Evolutionary conservation across 140 eudicot genomes (phyloP), one percentile per base, ranked within the genome.

Genomic region (Cichorium intybus): DNA sequence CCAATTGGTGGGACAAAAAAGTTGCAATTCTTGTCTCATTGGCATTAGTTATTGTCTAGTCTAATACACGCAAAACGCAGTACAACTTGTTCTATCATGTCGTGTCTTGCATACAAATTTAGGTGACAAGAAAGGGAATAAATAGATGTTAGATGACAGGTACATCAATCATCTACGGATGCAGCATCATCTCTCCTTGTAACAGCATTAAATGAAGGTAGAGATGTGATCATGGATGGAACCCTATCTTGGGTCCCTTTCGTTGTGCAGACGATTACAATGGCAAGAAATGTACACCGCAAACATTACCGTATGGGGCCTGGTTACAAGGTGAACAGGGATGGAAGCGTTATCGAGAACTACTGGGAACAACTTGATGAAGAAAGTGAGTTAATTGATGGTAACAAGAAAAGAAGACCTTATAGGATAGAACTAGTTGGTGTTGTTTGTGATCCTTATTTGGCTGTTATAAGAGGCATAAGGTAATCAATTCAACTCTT

Each of bases 271-370:
- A 94, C 99, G 28, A 82, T 94, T 58, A 94, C 95, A 37, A 94
- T 94, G 99, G 99, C 97, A 15, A 86, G 99, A 75, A 89, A 84
- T 56, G 99, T 94, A 57, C 97, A 94, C 71, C 86, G 97, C 4
- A 81, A 81, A 8, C 85, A 94, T 60, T 94, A 94, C 80, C 85
- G 97, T 10, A 89, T 94, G 99, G 99, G 99, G 52, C 81, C 84
- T 33, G 99, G 99, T 33, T 94, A 94, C 81, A 87, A 62, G 56
- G 82, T 73, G 35, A 61, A 69, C 34, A 70, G 71, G 5, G 85
- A 86, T 71, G 99, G 97, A 33, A 69, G 75, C 29, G 95, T 84
- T 20, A 86, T 75, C 39, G 99, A 89, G 62, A 89, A 61, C 70
- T 94, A 94, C 79, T 89, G 97, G 99, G 99, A 94, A 72, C 86